phyloP scores from a whole-genome alignment of 257 asterid species.

The Solanum pennellii region DNA sequence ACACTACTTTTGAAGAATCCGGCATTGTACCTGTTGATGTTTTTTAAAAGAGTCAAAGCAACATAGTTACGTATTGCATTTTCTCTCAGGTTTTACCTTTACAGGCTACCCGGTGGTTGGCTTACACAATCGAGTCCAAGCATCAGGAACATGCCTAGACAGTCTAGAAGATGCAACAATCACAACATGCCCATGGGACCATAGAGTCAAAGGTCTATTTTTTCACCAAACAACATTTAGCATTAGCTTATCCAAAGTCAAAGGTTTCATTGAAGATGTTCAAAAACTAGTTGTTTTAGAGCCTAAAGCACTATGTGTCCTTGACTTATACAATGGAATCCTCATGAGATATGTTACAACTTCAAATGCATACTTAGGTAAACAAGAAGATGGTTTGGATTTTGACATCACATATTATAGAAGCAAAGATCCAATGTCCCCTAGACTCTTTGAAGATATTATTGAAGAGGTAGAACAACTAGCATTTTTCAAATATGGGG shows the following conservation, averaged over 20 bases:
- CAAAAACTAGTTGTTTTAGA: constrained; percentile 3
- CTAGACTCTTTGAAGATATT: constrained; percentile 13
- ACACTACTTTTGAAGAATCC: too few relatives aligned
- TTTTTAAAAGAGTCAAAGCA: not conserved
- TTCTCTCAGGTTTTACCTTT: not conserved
- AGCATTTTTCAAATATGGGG: constrained; percentile 14
- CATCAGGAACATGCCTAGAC: constrained; percentile 17
- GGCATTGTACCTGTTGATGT: not conserved
- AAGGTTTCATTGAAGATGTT: constrained; percentile 5
- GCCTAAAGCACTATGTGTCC: constrained; percentile 1
- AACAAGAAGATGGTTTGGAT: constrained; percentile 16
- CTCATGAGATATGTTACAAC: constrained; percentile 11
- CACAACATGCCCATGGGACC: constrained; percentile 17
- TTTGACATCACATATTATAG: constrained; percentile 15
- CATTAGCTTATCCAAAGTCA: constrained; percentile 11
- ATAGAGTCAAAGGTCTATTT: constrained; percentile 11
- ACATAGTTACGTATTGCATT: not conserved
- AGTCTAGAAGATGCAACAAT: constrained; percentile 1
- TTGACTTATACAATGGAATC: constrained; percentile 7
- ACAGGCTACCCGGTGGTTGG: constrained; percentile 15
- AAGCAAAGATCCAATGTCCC: constrained; percentile 9
- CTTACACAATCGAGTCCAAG: constrained; percentile 10
- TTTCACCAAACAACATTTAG: constrained; percentile 10
- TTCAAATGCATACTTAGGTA: constrained; percentile 17
- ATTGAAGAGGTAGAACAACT: constrained; percentile 17